These are phyloP conservation scores for Apiotrichum veenhuisii DNA, from an alignment of 1,284 basidiomycete genomes.

Conservation along the genomic window DNA sequence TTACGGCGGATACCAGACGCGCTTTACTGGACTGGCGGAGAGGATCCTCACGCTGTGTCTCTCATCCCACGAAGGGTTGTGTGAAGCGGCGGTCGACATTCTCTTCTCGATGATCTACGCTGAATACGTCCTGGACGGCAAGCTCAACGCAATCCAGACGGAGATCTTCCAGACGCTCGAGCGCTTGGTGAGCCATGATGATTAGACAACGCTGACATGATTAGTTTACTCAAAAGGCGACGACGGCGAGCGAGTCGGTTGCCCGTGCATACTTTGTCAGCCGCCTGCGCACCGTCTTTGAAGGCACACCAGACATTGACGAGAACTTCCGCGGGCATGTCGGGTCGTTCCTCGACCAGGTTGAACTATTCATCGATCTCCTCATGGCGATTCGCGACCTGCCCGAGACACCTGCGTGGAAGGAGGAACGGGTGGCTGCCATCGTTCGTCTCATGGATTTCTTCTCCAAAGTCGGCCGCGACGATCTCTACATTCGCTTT, in stretches of 20 bases:
- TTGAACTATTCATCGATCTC: slow-evolving; percentile 92
- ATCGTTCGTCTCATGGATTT: slow-evolving; percentile 90
- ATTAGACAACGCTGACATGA: background rate
- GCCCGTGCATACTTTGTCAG: slow-evolving; percentile 89
- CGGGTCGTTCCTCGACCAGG: slow-evolving; percentile 76
- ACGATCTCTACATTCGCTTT: slow-evolving; percentile 89
- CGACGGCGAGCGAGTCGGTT: slow-evolving; percentile 51
- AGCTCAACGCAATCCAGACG: slow-evolving; percentile 83
- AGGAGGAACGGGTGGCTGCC: slow-evolving; percentile 89
- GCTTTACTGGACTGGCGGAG: slow-evolving; percentile 80
- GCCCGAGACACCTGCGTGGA: slow-evolving; percentile 88
- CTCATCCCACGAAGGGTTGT: slow-evolving; percentile 87
- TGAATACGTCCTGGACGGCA: slow-evolving; percentile 74
- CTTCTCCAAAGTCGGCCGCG: slow-evolving; percentile 75
- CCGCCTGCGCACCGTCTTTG: slow-evolving; percentile 84
- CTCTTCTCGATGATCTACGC: slow-evolving; percentile 95
- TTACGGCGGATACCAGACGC: slow-evolving; percentile 62
- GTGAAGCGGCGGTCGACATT: slow-evolving; percentile 85
- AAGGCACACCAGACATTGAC: slow-evolving; percentile 69
- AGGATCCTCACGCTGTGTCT: slow-evolving; percentile 88
- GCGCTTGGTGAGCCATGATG: slow-evolving; percentile 49
- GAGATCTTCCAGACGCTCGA: slow-evolving; percentile 94
- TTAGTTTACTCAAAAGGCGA: slow-evolving; percentile 31
- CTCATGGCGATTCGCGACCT: slow-evolving; percentile 83
- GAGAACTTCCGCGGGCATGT: slow-evolving; percentile 72